Base-by-base conservation (phyloP, 2,329 filamentous ascomycete genomes). In the Cylindrodendrum hubeiense region DNA sequence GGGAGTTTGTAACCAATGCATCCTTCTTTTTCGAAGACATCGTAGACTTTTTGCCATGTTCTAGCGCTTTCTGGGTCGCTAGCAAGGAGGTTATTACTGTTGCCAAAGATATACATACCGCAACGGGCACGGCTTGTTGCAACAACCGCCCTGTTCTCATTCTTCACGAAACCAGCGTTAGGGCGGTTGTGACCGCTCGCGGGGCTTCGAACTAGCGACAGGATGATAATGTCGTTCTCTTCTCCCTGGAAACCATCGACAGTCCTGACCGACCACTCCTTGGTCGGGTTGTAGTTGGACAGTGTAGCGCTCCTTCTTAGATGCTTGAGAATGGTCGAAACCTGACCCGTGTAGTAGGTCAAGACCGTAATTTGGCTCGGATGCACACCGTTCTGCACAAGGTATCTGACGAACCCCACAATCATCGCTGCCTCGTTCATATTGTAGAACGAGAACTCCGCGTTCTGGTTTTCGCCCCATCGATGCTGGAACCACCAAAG, bases 241-340 rank as follows among this genome's bases (percentile, higher is more conserved):
- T 97, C 94, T 13, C 94, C 94, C 77, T 97, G 94, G 74, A 95
- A 97, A 0, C 92, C 93, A 74, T 97, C 95, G 0, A 98, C 93
- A 0, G 94, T 97, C 34, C 89, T 87, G 1, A 97, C 90, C 2
- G 91, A 91, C 74, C 72, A 79, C 39, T 70, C 86, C 74, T 47
- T 67, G 57, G 54, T 41, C 3, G 75, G 77, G 7, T 76, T 74
- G 21, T 74, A 67, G 43, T 60, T 50, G 10, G 33, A 39, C 41
- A 79, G 56, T 56, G 74, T 47, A 37, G 71, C 44, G 41, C 80
- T 75, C 19, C 73, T 68, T 12, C 79, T 77, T 4, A 91, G 77
- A 6, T 80, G 77, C 15, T 81, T 82, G 0, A 89, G 72, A 3
- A 97, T 84, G 3, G 85, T 80, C 69, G 91, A 91, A 47, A 91